Evolutionary conservation across 257 asterid genomes (phyloP).

Genomic region (Penstemon newberryi): DNA sequence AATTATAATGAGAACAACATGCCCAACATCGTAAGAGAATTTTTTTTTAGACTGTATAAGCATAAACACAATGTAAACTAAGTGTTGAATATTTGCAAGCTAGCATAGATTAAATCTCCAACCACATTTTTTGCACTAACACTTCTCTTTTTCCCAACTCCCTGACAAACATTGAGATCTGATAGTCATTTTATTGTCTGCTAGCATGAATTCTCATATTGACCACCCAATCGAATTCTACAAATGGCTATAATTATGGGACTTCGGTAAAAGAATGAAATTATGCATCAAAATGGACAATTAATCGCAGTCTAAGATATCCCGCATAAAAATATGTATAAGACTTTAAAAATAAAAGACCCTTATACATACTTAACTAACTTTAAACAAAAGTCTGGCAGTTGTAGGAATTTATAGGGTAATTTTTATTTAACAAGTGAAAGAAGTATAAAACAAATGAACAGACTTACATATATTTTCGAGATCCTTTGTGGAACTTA

Average conservation of each 20-base stretch:
- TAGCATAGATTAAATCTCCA: background rate
- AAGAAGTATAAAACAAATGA: conserved; percentile 20
- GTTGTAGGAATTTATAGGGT: background rate
- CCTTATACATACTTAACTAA: background rate
- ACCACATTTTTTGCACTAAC: conserved; percentile 11
- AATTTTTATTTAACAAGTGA: conserved; percentile 16
- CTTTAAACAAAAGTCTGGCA: background rate
- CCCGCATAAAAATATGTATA: background rate
- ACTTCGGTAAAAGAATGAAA: background rate
- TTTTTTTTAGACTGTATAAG: background rate
- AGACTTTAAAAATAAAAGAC: conserved; percentile 4
- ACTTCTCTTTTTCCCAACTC: background rate
- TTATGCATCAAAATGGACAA: background rate
- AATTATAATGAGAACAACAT: conserved; percentile 11
- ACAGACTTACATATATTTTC: conserved; percentile 79
- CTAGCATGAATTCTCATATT: background rate
- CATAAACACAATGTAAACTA: conserved; percentile 17
- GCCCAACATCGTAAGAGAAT: conserved; percentile 12
- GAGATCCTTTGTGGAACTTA: conserved; percentile 90
- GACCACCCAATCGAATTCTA: conserved; percentile 10
- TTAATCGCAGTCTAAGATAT: background rate
- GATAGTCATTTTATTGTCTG: conserved; percentile 9
- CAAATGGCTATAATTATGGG: background rate
- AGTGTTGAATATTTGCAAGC: conserved; percentile 2
- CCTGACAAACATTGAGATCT: conserved; percentile 5